Base-by-base conservation (phyloP, 306 rosid genomes). In the Cicer arietinum region DNA sequence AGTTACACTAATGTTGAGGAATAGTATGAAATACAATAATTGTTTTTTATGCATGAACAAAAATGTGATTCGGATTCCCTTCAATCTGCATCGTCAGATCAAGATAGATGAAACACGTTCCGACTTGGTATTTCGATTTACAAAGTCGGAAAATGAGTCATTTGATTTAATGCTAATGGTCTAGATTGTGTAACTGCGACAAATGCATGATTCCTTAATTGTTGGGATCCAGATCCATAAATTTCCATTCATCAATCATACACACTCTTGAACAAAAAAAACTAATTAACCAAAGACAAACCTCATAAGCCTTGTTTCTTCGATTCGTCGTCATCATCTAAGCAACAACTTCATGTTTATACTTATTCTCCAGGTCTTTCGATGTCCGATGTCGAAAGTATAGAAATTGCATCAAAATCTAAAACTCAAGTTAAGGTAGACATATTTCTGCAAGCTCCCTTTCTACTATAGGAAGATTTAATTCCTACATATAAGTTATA, bases 391-490 rank as follows among this genome's bases (percentile, higher is more conserved):
- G 46, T 61, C 6, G 74, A 51, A 82, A 85, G 78, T 83, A 86
- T 67, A 83, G 37, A 61, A 71, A 88, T 59, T 90, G 93, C 62
- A 82, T 44, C 45, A 92, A 69, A 82, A 89, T 92, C 93, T 89
- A 66, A 47, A 65, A 48, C 2, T 57, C 11, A 48, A 22, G 42
- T 83, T 71, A 83, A 80, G 84, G 79, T 66, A 35, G 12, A 75
- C 83, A 79, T 10, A 3, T 11, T 72, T 20, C 50, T 10, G 0
- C 7, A 0, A 22, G 8, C 13, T 10, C 41, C 63, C 16, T 14
- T 51, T 51, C 56, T 51, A n/a, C 18, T 25, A 3, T 25, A 25
- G 35, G 35, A 25, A 25, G 35, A 25, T 25, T 25, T 25, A 25
- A 25, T 25, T 25, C 13, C 57, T 57, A 56, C 17, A 2, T 22